phyloP scores from a whole-genome alignment of 2,329 filamentous ascomycete genomes.

The Stylonectria norvegica region DNA sequence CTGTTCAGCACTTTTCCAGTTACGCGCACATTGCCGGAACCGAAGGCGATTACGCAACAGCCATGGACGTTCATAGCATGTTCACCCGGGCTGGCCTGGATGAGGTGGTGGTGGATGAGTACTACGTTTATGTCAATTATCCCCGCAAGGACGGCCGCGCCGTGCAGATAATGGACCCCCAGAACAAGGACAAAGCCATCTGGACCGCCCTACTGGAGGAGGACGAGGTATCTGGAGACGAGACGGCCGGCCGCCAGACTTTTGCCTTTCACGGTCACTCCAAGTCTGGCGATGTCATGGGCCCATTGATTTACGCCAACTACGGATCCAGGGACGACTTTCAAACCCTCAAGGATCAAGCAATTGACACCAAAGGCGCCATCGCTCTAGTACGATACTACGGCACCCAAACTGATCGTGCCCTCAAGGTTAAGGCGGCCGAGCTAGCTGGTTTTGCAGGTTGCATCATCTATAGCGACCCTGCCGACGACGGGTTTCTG shows the following conservation, averaged over 20 bases:
- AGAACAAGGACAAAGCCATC: slow-evolving; percentile 50
- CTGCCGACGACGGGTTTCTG: slow-evolving; percentile 75
- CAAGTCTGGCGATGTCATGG: slow-evolving; percentile 78
- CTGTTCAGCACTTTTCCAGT: slow-evolving; percentile 71
- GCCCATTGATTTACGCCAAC: slow-evolving; percentile 87
- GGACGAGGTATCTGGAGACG: slow-evolving; percentile 60
- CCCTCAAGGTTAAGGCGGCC: slow-evolving; percentile 84
- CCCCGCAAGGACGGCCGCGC: slow-evolving; percentile 72
- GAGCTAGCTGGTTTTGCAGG: slow-evolving; percentile 82
- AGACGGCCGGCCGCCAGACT: slow-evolving; percentile 64
- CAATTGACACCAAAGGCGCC: slow-evolving; percentile 70
- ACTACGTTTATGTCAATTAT: slow-evolving; percentile 90
- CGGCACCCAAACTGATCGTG: slow-evolving; percentile 68
- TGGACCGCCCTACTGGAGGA: slow-evolving; percentile 89
- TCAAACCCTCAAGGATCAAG: slow-evolving; percentile 63
- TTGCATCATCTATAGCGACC: slow-evolving; percentile 91
- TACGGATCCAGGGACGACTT: slow-evolving; percentile 87
- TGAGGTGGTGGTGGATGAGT: slow-evolving; percentile 71
- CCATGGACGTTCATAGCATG: slow-evolving; percentile 76
- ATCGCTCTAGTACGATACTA: slow-evolving; percentile 82
- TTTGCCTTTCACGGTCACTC: slow-evolving; percentile 85
- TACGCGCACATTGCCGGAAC: slow-evolving; percentile 94
- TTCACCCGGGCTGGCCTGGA: slow-evolving; percentile 74
- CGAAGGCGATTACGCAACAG: slow-evolving; percentile 83
- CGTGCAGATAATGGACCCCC: slow-evolving; percentile 73